Base-by-base conservation (phyloP, 306 rosid species). In the Datisca glomerata region DNA sequence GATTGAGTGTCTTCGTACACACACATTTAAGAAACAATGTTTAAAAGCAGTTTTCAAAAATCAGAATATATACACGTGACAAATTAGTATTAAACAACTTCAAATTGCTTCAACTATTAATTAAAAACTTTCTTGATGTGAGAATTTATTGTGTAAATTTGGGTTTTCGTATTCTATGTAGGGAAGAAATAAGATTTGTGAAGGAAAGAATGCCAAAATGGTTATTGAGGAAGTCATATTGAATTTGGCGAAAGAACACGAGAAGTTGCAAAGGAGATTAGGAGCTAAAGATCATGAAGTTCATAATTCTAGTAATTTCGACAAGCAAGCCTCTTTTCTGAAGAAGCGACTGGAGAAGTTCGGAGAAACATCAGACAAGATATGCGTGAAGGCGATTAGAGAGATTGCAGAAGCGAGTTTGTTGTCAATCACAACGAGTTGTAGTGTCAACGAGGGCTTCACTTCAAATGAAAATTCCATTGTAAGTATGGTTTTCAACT, bases 131-230 rank as follows among this genome's bases (percentile, higher is more conserved):
- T n/a, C n/a, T n/a, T n/a, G n/a, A n/a, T n/a, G n/a, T n/a, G n/a
- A n/a, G 18, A 45, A 45, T 9, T 12, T 24, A 13, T 17, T 16
- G 6, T 42, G n/a, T n/a, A n/a, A n/a, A n/a, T n/a, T 23, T 41
- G 27, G 3, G 15, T n/a, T 49, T 9, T 16, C 5, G 3, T 4
- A 15, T 22, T n/a, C n/a, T 21, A 0, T n/a, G 34, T 55, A 87
- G 97, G 93, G 84, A 53, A 65, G 70, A 69, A 70, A 64, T 45
- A 72, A 70, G 71, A 77, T 80, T 16, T 49, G 74, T 37, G 83
- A 74, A 50, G 91, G 86, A 20, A 61, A 56, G 53, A 57, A 53
- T 32, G 51, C 55, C 45, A 67, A 63, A 20, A 27, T 29, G 65
- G 55, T 69, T 14, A 42, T 87, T 63, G 89, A 79, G 44, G 78